These are phyloP conservation scores for Polyplosphaeria fusca DNA, from an alignment of 495 filamentous ascomycete genomes.

Conservation along the genomic window DNA sequence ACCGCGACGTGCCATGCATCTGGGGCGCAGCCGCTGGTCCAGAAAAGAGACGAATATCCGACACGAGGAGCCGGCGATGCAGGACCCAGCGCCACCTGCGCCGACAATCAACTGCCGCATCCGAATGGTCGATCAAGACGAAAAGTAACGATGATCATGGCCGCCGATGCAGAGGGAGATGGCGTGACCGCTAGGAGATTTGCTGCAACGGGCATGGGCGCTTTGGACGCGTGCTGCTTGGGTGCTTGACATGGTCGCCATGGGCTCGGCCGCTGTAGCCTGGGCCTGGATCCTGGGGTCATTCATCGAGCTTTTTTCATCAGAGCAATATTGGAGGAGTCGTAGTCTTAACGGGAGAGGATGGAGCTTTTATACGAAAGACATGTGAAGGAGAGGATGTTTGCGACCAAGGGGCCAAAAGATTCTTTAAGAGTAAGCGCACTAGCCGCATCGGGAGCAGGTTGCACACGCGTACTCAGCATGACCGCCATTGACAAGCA, in stretches of 20 bases:
- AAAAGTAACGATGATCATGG: slow-evolving; percentile 4
- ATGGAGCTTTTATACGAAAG: too few species aligned
- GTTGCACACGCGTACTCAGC: too few species aligned
- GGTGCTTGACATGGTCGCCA: neutral
- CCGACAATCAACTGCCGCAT: neutral
- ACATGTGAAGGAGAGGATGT: too few species aligned
- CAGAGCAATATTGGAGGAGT: too few species aligned
- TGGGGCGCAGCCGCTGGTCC: neutral
- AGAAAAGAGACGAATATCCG: slow-evolving; percentile 7
- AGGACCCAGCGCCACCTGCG: slow-evolving; percentile 20
- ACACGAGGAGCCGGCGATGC: slow-evolving; percentile 13
- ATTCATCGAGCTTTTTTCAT: too few species aligned
- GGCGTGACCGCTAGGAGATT: slow-evolving; percentile 13
- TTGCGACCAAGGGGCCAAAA: too few species aligned
- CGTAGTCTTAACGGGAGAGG: too few species aligned
- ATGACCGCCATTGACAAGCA: too few species aligned
- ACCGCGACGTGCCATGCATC: neutral
- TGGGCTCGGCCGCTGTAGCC: too few species aligned
- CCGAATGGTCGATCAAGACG: slow-evolving; percentile 3
- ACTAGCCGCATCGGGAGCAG: too few species aligned
- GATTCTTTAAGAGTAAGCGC: too few species aligned
- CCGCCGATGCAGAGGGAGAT: neutral
- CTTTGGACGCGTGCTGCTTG: neutral
- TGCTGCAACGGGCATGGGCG: slow-evolving; percentile 14
- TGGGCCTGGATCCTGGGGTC: too few species aligned